Percentiles rank a stretch among this genome's conserved stretches.
phyloP scores from a whole-genome alignment of 441 rosid genomes.

The Eruca vesicaria region DNA sequence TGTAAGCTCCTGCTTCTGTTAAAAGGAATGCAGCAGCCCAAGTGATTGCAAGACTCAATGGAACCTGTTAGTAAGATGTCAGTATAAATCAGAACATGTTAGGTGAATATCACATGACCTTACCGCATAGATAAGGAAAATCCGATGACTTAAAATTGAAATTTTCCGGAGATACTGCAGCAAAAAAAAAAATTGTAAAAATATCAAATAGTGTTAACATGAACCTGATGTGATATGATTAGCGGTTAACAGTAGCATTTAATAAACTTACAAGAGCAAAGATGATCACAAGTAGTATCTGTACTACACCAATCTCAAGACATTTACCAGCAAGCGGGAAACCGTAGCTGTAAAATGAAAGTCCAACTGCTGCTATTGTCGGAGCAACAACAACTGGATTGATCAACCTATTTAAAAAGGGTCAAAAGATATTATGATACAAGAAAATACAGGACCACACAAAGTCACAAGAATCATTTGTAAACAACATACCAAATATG shows the following conservation, averaged over 20 bases:
- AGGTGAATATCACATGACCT: conserved; percentile 31
- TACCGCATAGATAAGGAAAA: conserved; percentile 94
- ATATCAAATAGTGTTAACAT: background rate
- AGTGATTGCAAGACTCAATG: conserved; percentile 90
- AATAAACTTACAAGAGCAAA: conserved; percentile 88
- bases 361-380: conserved; percentile 97
- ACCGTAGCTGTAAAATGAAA: conserved; percentile 91
- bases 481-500: background rate
- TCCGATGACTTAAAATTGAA: conserved; percentile 87
- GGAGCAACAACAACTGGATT: conserved; percentile 99
- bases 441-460: background rate
- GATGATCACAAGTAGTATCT: conserved; percentile 76
- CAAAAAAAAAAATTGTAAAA: conserved; percentile 7
- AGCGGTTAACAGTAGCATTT: conserved; percentile 1
- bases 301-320: conserved; percentile 83
- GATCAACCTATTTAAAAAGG: conserved; percentile 59
- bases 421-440: conserved; percentile 13
- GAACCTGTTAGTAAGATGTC: conserved; percentile 59
- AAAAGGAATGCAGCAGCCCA: conserved; percentile 91
- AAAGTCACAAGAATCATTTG: background rate
- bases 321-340: conserved; percentile 89
- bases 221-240: too few species aligned
- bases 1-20: conserved; percentile 83
- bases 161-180: conserved; percentile 94
- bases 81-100: conserved; percentile 6